Evolutionary conservation across 805 yeast species (phyloP).

Genomic region (Candida succiphila): DNA sequence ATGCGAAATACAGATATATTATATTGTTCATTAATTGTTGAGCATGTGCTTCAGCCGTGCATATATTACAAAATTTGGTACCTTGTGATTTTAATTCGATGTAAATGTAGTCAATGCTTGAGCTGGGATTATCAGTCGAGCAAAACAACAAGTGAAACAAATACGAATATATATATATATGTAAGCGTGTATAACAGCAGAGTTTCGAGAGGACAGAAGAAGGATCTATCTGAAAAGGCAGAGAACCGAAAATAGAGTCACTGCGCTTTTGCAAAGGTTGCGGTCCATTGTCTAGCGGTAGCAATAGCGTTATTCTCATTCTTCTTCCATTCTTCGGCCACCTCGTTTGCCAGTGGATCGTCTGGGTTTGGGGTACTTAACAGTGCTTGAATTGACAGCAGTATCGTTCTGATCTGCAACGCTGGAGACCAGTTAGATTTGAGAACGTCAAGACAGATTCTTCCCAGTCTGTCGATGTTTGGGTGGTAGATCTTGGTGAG

Average conservation of each 20-base stretch:
- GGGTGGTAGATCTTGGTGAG: slow-evolving; percentile 94
- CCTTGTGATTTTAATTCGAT: no score
- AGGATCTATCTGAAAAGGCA: no score
- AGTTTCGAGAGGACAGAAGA: no score
- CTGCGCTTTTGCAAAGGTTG: slow-evolving; percentile 3
- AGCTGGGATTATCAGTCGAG: no score
- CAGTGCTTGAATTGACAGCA: slow-evolving; percentile 86
- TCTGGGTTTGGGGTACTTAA: slow-evolving; percentile 96
- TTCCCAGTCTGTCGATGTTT: slow-evolving; percentile 88
- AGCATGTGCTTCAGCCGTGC: no score
- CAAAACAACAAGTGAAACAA: no score
- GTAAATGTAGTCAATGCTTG: no score
- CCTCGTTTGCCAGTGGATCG: slow-evolving; percentile 96
- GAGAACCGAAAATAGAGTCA: neutral
- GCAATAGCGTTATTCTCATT: slow-evolving; percentile 71
- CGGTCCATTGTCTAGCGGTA: slow-evolving; percentile 74
- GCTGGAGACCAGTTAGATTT: slow-evolving; percentile 98
- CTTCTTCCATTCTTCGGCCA: slow-evolving; percentile 92
- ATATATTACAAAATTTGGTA: no score
- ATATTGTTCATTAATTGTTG: no score
- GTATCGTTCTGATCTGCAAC: slow-evolving; percentile 83
- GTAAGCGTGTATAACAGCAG: no score
- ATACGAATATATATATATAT: no score
- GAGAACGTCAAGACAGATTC: slow-evolving; percentile 91
- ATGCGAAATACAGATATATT: no score